phyloP scores from a whole-genome alignment of 305 asterid species.

The Fraxinus xanthoxyloides region DNA sequence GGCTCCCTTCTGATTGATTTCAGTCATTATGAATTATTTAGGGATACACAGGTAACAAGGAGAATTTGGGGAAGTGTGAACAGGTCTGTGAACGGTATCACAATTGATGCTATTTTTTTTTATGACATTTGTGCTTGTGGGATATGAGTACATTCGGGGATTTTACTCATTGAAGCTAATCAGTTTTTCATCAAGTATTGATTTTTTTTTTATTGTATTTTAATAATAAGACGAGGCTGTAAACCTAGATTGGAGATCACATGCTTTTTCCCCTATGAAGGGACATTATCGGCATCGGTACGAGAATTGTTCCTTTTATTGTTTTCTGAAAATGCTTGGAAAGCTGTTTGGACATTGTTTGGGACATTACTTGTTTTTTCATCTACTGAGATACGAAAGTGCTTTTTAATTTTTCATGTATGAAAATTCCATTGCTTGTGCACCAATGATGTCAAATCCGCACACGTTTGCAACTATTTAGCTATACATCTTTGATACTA shows the following conservation, averaged over 20 bases:
- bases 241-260: neutral
- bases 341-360: neutral
- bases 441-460: neutral
- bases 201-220: neutral
- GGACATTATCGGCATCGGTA: neutral
- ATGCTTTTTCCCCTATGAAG: neutral
- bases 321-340: neutral
- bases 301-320: neutral
- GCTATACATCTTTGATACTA: neutral
- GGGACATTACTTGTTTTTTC: neutral
- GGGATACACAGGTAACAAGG: constrained; percentile 87
- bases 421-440: neutral
- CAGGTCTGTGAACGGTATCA: constrained; percentile 57
- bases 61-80: constrained; percentile 91
- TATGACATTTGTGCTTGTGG: neutral
- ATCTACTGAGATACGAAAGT: neutral
- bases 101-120: neutral
- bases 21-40: constrained; percentile 31
- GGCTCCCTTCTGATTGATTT: constrained; percentile 20
- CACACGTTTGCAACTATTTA: neutral
- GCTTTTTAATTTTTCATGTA: neutral
- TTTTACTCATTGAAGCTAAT: neutral
- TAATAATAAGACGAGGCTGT: neutral
- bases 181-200: neutral
- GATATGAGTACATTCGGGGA: neutral